A percentile compares a stretch with the other conserved stretches of the same genome.
Conservation (phyloP, 2,329 filamentous ascomycete species). For the Neonectria sp. region DNA sequence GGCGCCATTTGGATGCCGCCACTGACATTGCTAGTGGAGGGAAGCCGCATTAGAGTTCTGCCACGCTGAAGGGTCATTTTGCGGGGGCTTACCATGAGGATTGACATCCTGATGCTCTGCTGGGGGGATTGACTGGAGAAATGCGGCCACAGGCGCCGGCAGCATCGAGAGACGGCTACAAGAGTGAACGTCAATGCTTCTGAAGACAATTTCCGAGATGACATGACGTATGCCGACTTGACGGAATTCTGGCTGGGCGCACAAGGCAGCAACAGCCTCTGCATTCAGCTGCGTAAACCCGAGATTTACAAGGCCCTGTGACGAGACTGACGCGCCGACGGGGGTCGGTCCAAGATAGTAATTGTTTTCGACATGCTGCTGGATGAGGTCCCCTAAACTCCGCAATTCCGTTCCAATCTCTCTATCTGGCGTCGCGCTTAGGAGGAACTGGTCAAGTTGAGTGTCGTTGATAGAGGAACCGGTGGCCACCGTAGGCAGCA, state of each 20-base stretch:
- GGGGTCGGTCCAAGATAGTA: constrained; percentile 52
- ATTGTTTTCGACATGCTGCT: constrained; percentile 58
- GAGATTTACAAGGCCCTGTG: constrained; percentile 43
- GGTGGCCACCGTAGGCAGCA: constrained; percentile 6
- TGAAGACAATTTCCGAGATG: constrained; percentile 54
- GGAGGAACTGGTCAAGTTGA: constrained; percentile 54
- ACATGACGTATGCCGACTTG: constrained; percentile 55
- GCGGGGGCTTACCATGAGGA: constrained; percentile 49
- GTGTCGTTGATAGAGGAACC: constrained; percentile 33
- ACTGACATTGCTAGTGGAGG: constrained; percentile 36
- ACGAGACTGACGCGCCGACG: constrained; percentile 37
- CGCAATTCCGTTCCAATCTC: constrained; percentile 53
- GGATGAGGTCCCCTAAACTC: constrained; percentile 54
- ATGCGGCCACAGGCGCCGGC: constrained; percentile 50
- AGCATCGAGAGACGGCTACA: constrained; percentile 54
- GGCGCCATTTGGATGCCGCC: constrained; percentile 60
- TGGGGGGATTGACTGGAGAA: constrained; percentile 50
- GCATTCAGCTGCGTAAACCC: constrained; percentile 43
- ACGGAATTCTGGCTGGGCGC: constrained; percentile 52
- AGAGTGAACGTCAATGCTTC: constrained; percentile 51
- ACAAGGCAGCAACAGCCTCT: constrained; percentile 48
- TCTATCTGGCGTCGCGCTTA: constrained; percentile 55
- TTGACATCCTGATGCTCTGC: constrained; percentile 44
- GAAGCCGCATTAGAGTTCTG: constrained; percentile 1
- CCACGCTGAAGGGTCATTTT: not conserved